phyloP scores from a whole-genome alignment of 768 basidiomycete species.

The Mycena leptocephala region DNA sequence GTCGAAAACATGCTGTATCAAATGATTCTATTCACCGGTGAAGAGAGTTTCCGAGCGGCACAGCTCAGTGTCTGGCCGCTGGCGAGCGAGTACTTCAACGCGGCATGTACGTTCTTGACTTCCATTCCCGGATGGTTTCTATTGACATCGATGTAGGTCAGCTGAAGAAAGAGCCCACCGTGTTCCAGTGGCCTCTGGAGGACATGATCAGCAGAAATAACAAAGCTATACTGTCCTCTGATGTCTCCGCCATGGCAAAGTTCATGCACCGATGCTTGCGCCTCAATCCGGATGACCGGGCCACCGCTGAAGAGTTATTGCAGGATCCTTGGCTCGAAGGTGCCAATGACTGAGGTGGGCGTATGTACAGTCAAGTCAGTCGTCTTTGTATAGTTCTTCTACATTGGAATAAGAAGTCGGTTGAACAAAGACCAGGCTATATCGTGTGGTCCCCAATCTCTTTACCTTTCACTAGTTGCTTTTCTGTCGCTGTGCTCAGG shows the following conservation, averaged over 20 bases:
- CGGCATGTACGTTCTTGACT: not conserved
- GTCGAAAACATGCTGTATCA: conserved; percentile 28
- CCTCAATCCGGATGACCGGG: conserved; percentile 27
- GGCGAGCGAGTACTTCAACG: conserved; percentile 10
- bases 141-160: conserved; percentile 12
- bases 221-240: not conserved
- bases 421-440: not conserved
- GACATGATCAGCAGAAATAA: not conserved
- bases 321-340: conserved; percentile 33
- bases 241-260: not conserved
- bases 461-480: not conserved
- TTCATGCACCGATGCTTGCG: conserved; percentile 31
- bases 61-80: conserved; percentile 17
- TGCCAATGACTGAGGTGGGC: conserved; percentile 4
- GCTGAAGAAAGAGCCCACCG: conserved; percentile 6
- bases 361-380: not conserved
- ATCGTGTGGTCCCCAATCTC: not conserved
- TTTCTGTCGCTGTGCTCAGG: conserved; percentile 6
- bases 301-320: conserved; percentile 34
- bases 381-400: conserved; percentile 14
- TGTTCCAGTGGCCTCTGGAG: conserved; percentile 16
- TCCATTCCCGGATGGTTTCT: not conserved
- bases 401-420: not conserved
- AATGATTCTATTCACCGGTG: conserved; percentile 15
- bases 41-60: conserved; percentile 1